Evolutionary conservation across 192 early-diverging fungal genomes (phyloP).

Genomic region (Coemansia sp.): DNA sequence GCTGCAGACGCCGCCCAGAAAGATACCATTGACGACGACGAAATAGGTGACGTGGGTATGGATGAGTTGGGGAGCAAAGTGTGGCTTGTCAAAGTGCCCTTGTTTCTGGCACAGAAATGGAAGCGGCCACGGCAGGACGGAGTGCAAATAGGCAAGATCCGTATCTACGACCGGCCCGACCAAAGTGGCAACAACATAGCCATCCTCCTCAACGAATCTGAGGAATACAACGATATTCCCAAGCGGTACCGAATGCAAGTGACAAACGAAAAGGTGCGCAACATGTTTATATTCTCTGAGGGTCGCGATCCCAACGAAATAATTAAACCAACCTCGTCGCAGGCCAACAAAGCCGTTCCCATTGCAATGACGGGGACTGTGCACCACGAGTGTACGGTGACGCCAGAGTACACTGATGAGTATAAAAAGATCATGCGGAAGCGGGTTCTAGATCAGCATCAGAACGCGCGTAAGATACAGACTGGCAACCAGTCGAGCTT

Average conservation of each 20-base stretch:
- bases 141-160: constrained; percentile 76
- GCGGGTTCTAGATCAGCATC: constrained; percentile 60
- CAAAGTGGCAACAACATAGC: constrained; percentile 59
- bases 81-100: constrained; percentile 95
- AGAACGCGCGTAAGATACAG: constrained; percentile 35
- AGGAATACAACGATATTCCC: constrained; percentile 67
- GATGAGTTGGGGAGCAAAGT: constrained; percentile 71
- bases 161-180: constrained; percentile 69
- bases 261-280: constrained; percentile 66
- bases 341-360: constrained; percentile 55
- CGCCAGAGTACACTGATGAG: constrained; percentile 60
- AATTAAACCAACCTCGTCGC: constrained; percentile 47
- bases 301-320: constrained; percentile 37
- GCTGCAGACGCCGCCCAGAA: background rate
- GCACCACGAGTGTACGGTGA: constrained; percentile 73
- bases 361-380: constrained; percentile 67
- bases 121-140: constrained; percentile 62
- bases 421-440: constrained; percentile 73
- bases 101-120: constrained; percentile 89
- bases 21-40: constrained; percentile 56
- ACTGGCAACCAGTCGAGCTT: constrained; percentile 35
- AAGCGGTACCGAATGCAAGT: constrained; percentile 84
- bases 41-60: constrained; percentile 74
- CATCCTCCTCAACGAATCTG: constrained; percentile 69
- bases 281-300: constrained; percentile 82